These are phyloP conservation scores for Cryptosporidium bovis DNA, from an alignment of 169 alveolate species.

Conservation along the genomic window DNA sequence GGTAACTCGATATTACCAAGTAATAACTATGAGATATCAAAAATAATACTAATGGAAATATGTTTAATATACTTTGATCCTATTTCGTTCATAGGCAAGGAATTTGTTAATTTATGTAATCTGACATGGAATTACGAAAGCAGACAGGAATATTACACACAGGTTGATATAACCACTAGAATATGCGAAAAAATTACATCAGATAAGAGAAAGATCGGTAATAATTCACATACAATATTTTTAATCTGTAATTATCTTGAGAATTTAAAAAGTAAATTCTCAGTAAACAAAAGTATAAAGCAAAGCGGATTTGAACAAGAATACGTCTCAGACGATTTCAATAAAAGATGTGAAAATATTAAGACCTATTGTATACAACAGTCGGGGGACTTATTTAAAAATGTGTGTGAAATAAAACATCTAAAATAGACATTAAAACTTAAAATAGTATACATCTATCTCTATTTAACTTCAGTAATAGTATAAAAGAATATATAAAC, in stretches of 20 bases:
- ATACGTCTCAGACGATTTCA: conserved; percentile 27
- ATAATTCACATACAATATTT: conserved; percentile 39
- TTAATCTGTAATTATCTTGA: conserved; percentile 36
- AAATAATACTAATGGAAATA: conserved; percentile 30
- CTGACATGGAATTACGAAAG: conserved; percentile 29
- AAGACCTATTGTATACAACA: conserved; percentile 55
- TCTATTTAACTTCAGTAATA: neutral
- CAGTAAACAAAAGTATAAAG: neutral
- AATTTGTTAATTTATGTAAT: conserved; percentile 20
- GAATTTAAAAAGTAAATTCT: conserved; percentile 14
- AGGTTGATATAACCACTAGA: conserved; percentile 1
- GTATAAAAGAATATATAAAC: conserved; percentile 12
- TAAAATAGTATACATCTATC: too few relatives aligned
- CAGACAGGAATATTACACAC: conserved; percentile 11
- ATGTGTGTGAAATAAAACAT: conserved; percentile 14
- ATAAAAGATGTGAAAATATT: conserved; percentile 15
- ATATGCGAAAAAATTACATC: conserved; percentile 20
- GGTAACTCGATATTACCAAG: conserved; percentile 29
- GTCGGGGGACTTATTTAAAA: conserved; percentile 28
- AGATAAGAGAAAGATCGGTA: conserved; percentile 7
- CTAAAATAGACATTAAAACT: neutral
- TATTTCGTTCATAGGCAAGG: conserved; percentile 1
- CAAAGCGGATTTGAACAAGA: neutral
- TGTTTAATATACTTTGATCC: conserved; percentile 53
- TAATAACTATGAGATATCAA: conserved; percentile 1